These are phyloP conservation scores for Stereocaulon alpinum DNA, from an alignment of 495 filamentous ascomycete species.

Conservation along the genomic window DNA sequence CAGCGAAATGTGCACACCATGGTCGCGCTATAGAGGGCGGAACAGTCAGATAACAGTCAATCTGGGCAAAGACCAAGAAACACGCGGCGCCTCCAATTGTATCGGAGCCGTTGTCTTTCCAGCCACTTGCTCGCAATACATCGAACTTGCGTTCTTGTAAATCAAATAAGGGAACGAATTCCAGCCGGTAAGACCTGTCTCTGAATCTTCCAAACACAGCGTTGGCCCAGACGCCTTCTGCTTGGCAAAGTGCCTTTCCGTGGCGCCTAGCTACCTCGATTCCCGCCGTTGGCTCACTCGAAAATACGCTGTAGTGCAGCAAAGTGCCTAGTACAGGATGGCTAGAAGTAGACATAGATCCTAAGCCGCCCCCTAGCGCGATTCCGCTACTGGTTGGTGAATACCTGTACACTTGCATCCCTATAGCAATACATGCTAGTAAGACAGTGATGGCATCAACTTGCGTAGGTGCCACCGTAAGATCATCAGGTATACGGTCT, in stretches of 20 bases:
- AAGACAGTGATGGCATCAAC: constrained; percentile 13
- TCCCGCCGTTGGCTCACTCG: background rate
- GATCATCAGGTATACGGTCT: constrained; percentile 16
- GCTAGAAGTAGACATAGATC: constrained; percentile 6
- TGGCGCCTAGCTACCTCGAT: constrained; percentile 1
- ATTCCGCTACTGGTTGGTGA: constrained; percentile 10
- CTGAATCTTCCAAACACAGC: constrained; percentile 12
- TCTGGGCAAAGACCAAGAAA: constrained; percentile 15
- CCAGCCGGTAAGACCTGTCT: constrained; percentile 4
- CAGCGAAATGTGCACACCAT: constrained; percentile 12
- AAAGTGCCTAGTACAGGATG: constrained; percentile 14
- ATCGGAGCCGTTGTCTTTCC: constrained; percentile 7
- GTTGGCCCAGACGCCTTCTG: constrained; percentile 12
- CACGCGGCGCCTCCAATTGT: constrained; percentile 12
- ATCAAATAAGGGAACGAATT: background rate
- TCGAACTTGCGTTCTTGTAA: background rate
- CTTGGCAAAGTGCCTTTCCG: constrained; percentile 4
- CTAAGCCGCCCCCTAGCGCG: background rate
- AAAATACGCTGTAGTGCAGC: constrained; percentile 14
- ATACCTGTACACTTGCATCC: constrained; percentile 14
- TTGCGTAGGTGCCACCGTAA: constrained; percentile 10
- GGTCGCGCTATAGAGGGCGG: constrained; percentile 8
- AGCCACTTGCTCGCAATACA: constrained; percentile 1
- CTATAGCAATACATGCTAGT: constrained; percentile 15
- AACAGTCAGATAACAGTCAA: constrained; percentile 3